Evolutionary conservation across 2,329 filamentous ascomycete species (phyloP).

Genomic region (Ramichloridium luteum): DNA sequence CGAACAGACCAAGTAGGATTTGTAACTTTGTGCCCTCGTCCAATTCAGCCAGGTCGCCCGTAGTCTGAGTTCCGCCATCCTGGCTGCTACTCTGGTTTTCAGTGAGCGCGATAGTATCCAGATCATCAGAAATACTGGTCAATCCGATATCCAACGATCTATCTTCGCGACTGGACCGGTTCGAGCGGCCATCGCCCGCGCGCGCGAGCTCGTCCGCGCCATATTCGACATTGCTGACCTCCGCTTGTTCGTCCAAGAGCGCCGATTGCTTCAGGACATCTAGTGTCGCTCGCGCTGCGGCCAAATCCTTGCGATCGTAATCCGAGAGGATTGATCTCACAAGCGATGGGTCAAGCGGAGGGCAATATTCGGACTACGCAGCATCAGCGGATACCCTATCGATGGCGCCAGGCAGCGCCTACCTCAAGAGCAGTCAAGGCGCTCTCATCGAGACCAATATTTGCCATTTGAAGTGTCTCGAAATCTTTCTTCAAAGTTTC

Average conservation of each 20-base stretch:
- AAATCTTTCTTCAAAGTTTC: too few species aligned
- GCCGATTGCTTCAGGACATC: conserved; percentile 55
- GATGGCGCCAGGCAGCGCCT: too few species aligned
- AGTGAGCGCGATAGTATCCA: neutral
- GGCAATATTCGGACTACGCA: conserved; percentile 54
- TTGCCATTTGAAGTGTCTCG: too few species aligned
- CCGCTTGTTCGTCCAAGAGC: conserved; percentile 53
- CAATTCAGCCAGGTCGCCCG: conserved; percentile 29
- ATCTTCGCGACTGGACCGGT: neutral
- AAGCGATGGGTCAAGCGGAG: conserved; percentile 63
- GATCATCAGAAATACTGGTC: conserved; percentile 32
- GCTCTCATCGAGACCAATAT: too few species aligned
- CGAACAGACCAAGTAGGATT: conserved; percentile 59
- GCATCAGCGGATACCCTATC: too few species aligned
- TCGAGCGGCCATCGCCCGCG: neutral
- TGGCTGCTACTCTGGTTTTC: neutral
- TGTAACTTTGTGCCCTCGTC: conserved; percentile 50
- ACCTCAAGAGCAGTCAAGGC: too few species aligned
- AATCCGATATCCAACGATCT: conserved; percentile 26
- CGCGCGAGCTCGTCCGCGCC: neutral
- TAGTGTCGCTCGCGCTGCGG: conserved; percentile 47
- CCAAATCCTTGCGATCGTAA: conserved; percentile 47
- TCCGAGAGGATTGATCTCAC: conserved; percentile 66
- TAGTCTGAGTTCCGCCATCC: conserved; percentile 15
- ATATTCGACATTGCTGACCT: too few species aligned